Conservation (phyloP, 768 basidiomycete species). For the Dioszegia aurantiaca region DNA sequence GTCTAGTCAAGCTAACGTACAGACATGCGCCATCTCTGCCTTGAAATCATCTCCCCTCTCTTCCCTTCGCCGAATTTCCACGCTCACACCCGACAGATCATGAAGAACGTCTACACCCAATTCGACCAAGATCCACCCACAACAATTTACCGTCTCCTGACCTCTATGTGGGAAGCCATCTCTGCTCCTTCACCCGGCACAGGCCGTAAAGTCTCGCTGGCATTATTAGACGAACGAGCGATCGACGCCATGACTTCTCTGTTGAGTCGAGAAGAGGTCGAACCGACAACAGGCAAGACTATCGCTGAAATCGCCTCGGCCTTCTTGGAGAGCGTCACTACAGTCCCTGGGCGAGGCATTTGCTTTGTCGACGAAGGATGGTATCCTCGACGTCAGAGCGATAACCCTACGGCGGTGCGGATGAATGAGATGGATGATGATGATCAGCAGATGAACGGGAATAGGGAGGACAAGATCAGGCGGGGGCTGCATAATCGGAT, state of each 20-base stretch:
- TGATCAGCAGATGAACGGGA: conserved; percentile 57
- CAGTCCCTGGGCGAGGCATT: conserved; percentile 73
- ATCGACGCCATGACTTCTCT: conserved; percentile 63
- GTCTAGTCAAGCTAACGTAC: not conserved
- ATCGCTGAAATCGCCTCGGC: conserved; percentile 69
- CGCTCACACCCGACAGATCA: conserved; percentile 37
- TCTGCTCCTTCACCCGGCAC: conserved; percentile 32
- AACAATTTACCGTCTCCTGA: conserved; percentile 44
- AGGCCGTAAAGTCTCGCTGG: conserved; percentile 38
- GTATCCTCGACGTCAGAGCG: conserved; percentile 69
- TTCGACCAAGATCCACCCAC: conserved; percentile 42
- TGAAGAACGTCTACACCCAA: conserved; percentile 40
- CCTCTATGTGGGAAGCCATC: conserved; percentile 40
- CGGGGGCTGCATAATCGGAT: conserved; percentile 68
- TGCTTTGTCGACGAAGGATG: conserved; percentile 88
- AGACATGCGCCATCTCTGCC: conserved; percentile 48
- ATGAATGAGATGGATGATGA: conserved; percentile 49
- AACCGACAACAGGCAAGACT: conserved; percentile 58
- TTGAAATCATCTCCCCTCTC: conserved; percentile 42
- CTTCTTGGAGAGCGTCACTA: conserved; percentile 79
- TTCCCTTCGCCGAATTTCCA: conserved; percentile 41
- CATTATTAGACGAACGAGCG: conserved; percentile 42
- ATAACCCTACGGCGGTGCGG: conserved; percentile 23
- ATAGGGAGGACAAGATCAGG: conserved; percentile 30
- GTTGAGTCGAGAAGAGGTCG: conserved; percentile 64